Percentiles rank a stretch among this genome's conserved stretches.
These are phyloP conservation scores for Talaromyces islandicus DNA, from an alignment of 2,329 filamentous ascomycete genomes.

Conservation along the genomic window DNA sequence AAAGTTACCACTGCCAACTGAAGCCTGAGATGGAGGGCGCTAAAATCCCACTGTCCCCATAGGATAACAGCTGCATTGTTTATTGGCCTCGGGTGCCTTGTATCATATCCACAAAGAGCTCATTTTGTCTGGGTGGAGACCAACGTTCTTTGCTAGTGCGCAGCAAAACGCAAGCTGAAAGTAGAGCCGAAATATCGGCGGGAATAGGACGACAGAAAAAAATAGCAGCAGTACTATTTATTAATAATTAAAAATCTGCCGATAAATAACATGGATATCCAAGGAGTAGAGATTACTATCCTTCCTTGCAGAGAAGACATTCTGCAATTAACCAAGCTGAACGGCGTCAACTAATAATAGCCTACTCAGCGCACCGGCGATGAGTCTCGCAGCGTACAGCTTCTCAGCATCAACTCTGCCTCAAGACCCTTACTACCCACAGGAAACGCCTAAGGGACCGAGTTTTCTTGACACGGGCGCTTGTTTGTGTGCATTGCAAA, in stretches of 20 bases:
- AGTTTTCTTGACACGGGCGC: conserved; percentile 3
- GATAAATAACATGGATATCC: neutral
- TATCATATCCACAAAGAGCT: too few relatives aligned
- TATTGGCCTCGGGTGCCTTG: too few relatives aligned
- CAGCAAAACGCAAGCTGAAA: neutral
- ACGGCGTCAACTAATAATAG: too few relatives aligned
- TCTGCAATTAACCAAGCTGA: neutral
- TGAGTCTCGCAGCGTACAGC: neutral
- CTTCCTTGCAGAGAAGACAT: neutral
- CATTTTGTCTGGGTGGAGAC: neutral
- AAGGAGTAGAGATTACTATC: neutral
- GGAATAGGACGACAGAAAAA: neutral
- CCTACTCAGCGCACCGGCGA: neutral
- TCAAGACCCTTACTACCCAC: conserved; percentile 5
- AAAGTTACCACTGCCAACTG: too few relatives aligned
- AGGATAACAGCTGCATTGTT: too few relatives aligned
- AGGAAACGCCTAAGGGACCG: conserved; percentile 1
- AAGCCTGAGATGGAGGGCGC: too few relatives aligned
- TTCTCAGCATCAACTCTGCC: neutral
- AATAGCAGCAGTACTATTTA: neutral
- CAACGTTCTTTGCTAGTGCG: neutral
- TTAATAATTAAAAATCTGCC: neutral
- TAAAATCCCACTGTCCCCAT: too few relatives aligned
- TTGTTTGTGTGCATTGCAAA: conserved; percentile 3
- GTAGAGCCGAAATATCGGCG: neutral